Percentiles rank a stretch among this genome's conserved stretches.
phyloP scores from a whole-genome alignment of 2,329 filamentous ascomycete genomes.

The Xylariaceae sp. region DNA sequence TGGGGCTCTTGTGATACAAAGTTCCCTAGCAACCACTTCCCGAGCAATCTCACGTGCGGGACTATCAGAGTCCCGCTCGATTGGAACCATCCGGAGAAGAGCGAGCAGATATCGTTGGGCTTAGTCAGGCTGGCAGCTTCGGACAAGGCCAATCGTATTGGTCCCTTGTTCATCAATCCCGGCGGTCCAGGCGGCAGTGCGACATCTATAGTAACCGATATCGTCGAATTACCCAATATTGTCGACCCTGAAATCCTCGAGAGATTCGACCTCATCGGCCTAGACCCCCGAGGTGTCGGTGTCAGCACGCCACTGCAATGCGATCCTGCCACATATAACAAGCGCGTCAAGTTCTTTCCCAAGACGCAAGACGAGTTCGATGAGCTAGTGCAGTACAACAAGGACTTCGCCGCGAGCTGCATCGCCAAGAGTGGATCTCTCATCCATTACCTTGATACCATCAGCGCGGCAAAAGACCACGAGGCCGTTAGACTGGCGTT shows the following conservation, averaged over 20 bases:
- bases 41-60: conserved; percentile 22
- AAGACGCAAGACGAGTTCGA: conserved; percentile 35
- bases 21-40: conserved; percentile 1
- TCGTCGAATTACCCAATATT: conserved; percentile 12
- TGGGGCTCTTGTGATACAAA: conserved; percentile 16
- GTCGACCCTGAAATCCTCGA: conserved; percentile 26
- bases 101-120: conserved; percentile 26
- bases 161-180: conserved; percentile 40
- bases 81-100: conserved; percentile 19
- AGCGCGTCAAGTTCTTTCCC: conserved; percentile 35
- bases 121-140: conserved; percentile 24
- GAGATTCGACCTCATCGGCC: conserved; percentile 40
- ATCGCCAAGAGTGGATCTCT: conserved; percentile 35
- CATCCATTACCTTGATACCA: conserved; percentile 40
- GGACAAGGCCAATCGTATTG: conserved; percentile 27
- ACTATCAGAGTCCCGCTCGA: conserved; percentile 27
- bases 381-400: conserved; percentile 36
- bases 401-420: conserved; percentile 38
- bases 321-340: conserved; percentile 34
- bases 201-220: conserved; percentile 17
- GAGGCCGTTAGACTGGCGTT: conserved; percentile 30
- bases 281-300: conserved; percentile 42
- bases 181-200: conserved; percentile 37
- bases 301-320: conserved; percentile 38
- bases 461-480: conserved; percentile 29